Base-by-base conservation (phyloP, 2,329 filamentous ascomycete species). In the Camillea tinctor region DNA sequence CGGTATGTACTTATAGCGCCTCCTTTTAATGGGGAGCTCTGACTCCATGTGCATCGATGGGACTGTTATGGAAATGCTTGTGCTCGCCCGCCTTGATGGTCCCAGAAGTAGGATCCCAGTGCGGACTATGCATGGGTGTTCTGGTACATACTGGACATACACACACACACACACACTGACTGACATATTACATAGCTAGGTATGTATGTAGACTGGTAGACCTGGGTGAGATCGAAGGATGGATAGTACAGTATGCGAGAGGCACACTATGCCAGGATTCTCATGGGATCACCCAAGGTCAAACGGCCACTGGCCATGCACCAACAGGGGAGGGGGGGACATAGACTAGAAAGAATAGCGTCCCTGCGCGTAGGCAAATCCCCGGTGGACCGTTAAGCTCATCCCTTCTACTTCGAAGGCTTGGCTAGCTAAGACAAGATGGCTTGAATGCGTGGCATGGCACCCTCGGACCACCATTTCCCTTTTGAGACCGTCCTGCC, bases 11-110 rank as follows among this genome's bases (percentile, higher is more conserved):
- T 67, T 74, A 76, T 76, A 75, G 68, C 74, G 70, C 70, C 75
- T 74, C 75, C 73, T 77, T 66, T 74, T 77, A 76, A 74, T 73
- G 71, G 70, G 62, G 68, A 70, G 67, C 69, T 74, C 68, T 72
- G 69, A 76, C 73, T 75, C 71, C 71, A 74, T 74, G 72, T 74
- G 75, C 73, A 71, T 73, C 74, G 73, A 72, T 67, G 69, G 64
- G 63, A 67, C 60, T 63, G 58, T 65, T 63, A 61, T 62, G 61
- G 63, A 62, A 65, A 63, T 63, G 64, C 64, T 69, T 61, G 60
- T 65, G 61, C 66, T 63, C 63, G 60, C 64, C 67, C 64, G 64
- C 66, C 61, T 65, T 69, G 64, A 61, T 67, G 64, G 67, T 67
- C 63, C 65, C 63, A 69, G 61, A 61, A 64, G 65, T 62, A 61